Percentiles rank a stretch among this genome's conserved stretches.
Conservation (phyloP, 495 filamentous ascomycete genomes). For the Cercophora newfieldiana region DNA sequence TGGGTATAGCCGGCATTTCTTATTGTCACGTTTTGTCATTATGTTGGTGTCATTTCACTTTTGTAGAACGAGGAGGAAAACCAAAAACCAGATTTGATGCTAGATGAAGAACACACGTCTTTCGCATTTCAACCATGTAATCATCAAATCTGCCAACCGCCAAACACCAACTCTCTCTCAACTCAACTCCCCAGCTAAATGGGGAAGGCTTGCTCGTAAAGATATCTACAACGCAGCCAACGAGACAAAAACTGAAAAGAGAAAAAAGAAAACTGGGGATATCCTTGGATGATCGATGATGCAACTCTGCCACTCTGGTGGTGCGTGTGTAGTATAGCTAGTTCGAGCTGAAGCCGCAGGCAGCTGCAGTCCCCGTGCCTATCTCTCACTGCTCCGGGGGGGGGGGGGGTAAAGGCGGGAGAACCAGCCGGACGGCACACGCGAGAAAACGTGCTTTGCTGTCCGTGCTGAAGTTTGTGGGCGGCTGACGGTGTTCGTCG, state of each 20-base stretch:
- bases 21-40: not conserved
- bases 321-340: conserved; percentile 2
- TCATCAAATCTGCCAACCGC: conserved; percentile 19
- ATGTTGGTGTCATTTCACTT: conserved; percentile 4
- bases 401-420: not conserved
- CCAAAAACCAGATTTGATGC: conserved; percentile 8
- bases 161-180: not conserved
- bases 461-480: not conserved
- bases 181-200: conserved; percentile 5
- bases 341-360: not conserved
- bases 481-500: not conserved
- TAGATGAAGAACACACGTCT: conserved; percentile 10
- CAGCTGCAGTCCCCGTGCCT: not conserved
- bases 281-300: conserved; percentile 18
- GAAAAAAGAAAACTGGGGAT: conserved; percentile 19
- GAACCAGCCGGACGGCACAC: not conserved
- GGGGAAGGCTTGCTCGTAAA: conserved; percentile 6
- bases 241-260: conserved; percentile 21
- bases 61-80: conserved; percentile 12
- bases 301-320: conserved; percentile 18
- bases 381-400: not conserved
- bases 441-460: not conserved
- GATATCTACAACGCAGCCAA: conserved; percentile 27
- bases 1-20: not conserved
- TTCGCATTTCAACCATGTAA: conserved; percentile 32